Conservation (phyloP, 2,329 filamentous ascomycete genomes). For the Amphichorda felina region DNA sequence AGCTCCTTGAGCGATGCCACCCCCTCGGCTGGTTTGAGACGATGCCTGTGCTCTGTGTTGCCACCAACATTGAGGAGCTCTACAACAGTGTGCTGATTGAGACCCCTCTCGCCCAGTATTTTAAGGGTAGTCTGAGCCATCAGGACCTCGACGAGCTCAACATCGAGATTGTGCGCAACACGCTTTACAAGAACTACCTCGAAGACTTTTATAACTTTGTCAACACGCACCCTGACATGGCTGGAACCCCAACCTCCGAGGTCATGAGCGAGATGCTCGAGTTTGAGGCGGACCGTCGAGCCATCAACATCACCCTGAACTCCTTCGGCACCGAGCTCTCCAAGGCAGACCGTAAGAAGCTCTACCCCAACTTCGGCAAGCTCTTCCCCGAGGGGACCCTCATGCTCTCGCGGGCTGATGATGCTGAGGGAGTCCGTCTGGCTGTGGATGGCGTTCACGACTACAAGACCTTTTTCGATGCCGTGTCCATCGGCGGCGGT, state of each 20-base stretch:
- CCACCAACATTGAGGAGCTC: slow-evolving; percentile 95
- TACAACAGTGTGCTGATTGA: slow-evolving; percentile 98
- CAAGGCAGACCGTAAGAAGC: slow-evolving; percentile 88
- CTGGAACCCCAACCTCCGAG: slow-evolving; percentile 78
- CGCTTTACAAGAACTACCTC: slow-evolving; percentile 97
- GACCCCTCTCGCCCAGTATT: slow-evolving; percentile 90
- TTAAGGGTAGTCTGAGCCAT: slow-evolving; percentile 92
- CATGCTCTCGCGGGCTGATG: slow-evolving; percentile 90
- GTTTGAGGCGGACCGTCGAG: slow-evolving; percentile 91
- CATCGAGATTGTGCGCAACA: slow-evolving; percentile 98
- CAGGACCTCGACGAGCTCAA: slow-evolving; percentile 97
- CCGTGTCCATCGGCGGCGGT: slow-evolving; percentile 65
- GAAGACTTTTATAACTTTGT: slow-evolving; percentile 96
- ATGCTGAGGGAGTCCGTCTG: slow-evolving; percentile 84
- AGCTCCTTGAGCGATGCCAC: slow-evolving; percentile 90
- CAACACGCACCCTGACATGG: slow-evolving; percentile 77
- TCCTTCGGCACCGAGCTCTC: slow-evolving; percentile 93
- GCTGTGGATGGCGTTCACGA: slow-evolving; percentile 88
- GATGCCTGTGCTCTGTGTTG: slow-evolving; percentile 94
- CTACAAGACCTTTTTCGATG: slow-evolving; percentile 94
- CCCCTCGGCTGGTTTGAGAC: slow-evolving; percentile 98
- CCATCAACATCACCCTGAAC: slow-evolving; percentile 98
- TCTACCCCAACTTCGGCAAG: slow-evolving; percentile 86
- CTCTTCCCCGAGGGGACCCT: slow-evolving; percentile 89
- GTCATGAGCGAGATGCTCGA: slow-evolving; percentile 94